phyloP scores from a whole-genome alignment of 2,329 filamentous ascomycete genomes.

The Trichoderma sp. region DNA sequence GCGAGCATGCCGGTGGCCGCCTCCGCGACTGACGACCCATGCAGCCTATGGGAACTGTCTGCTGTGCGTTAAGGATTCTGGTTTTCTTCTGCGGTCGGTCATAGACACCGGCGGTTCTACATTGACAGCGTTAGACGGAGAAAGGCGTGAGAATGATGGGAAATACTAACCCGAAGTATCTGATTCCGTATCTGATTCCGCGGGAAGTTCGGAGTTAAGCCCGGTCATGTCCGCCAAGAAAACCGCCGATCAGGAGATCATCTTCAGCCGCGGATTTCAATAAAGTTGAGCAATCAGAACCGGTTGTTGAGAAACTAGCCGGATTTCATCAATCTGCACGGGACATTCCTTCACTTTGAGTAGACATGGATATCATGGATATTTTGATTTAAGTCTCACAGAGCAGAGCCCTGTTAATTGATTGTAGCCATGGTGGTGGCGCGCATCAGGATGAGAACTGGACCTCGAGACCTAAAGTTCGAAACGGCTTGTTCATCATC shows the following conservation, averaged over 20 bases:
- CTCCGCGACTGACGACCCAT: conserved; percentile 10
- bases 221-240: neutral
- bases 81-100: neutral
- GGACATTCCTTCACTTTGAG: neutral
- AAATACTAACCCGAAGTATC: neutral
- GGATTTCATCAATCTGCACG: neutral
- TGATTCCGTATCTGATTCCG: neutral
- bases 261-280: neutral
- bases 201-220: conserved; percentile 8
- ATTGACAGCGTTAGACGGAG: neutral
- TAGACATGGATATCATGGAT: neutral
- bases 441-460: conserved; percentile 73
- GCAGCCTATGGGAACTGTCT: neutral
- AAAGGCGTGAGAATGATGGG: neutral
- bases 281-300: neutral
- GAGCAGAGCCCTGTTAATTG: neutral
- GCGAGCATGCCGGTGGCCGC: conserved; percentile 7
- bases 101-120: neutral
- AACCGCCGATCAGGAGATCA: neutral
- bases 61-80: neutral
- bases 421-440: neutral
- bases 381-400: neutral
- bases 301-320: neutral
- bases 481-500: conserved; percentile 73
- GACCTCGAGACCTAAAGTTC: conserved; percentile 74